Base-by-base conservation (phyloP, 495 filamentous ascomycete genomes). In the Annulohypoxylon stygium region DNA sequence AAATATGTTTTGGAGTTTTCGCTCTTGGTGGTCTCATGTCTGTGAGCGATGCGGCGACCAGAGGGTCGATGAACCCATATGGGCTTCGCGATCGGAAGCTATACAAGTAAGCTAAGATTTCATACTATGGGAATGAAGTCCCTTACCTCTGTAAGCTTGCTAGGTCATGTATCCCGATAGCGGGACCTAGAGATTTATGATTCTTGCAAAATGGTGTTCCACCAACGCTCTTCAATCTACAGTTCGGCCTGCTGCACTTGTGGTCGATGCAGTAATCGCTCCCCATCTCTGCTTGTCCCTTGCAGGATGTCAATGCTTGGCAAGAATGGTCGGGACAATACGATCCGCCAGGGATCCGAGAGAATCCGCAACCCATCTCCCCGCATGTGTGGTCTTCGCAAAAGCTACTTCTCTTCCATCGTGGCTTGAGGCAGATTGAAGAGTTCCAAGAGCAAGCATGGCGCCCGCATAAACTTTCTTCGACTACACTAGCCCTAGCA, bases 191-290 rank as follows among this genome's bases (percentile, higher is more conserved):
- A 9, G 72, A 75, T 25, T 67, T 75, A 30, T 75, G 72, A 20
- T 75, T 75, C 53, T 70, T 75, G 59, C 72, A 75, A 16, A 70
- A 75, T 26, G 25, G 57, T 3, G 72, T 75, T 0, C 37, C 53
- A 12, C 51, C 51, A n/a, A 64, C 63, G 25, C 72, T 75, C 67
- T 67, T 75, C 58, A 75, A 23, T 37, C 72, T 63, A 37, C 72
- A 75, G 11, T 75, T 70, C 8, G 67, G 72, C 30, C 72, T 57
- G 23, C 45, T 60, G 18, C 72, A 75, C 45, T 75, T 75, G 26
- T 75, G 72, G 6, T 75, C 67, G 63, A 75, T 75, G 45, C 72
- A 75, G 55, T 67, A 75, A 33, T 75, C 72, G 4, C 72, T 75
- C 3, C 72, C 72, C 1, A 70, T 4, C 16, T 75, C 72, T 3